Base-by-base conservation (phyloP, 345 rosid genomes). In the Aquilaria yunnanensis region DNA sequence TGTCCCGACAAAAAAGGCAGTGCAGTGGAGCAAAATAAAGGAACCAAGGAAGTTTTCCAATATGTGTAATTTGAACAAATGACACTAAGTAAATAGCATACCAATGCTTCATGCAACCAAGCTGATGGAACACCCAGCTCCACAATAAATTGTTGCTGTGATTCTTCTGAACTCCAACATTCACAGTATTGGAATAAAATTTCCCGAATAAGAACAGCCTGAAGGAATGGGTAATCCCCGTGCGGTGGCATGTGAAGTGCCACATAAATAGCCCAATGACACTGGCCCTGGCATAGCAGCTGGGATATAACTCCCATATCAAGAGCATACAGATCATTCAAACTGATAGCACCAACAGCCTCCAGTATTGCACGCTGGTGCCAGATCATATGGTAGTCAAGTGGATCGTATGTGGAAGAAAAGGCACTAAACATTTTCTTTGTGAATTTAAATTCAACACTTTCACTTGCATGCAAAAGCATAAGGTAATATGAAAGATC, bases 361-460 rank as follows among this genome's bases (percentile, higher is more conserved):
- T 85, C 83, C 71, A 94, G 65, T 56, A 86, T 80, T 52, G 78
- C 90, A 61, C 95, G 80, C 66, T 90, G 85, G 84, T 90, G 97
- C 97, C 97, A 94, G 71, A 88, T 88, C 99, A 94, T 94, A 79
- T 90, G 99, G 77, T 83, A 80, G 83, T 94, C 99, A 60, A 94
- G 97, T 59, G 97, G 96, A 81, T 94, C 96, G 62, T 85, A 58
- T 47, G 96, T 90, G 54, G 97, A 94, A 65, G 96, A 85, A 71
- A 78, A 82, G 73, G 89, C 81, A 78, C 96, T 94, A 68, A 90
- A 80, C 99, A 90, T 94, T 41, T 82, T 81, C 80, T 88, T 90
- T 72, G 85, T 61, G 61, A 74, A 79, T 66, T 80, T 73, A 75
- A 75, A 60, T 65, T 85, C 79, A 51, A 72, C 69, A 47, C 78